A percentile compares a stretch with the other conserved stretches of the same genome.
Evolutionary conservation across 805 yeast species (phyloP).

Genomic region (Sugiyamaella boreocaroliniensis): DNA sequence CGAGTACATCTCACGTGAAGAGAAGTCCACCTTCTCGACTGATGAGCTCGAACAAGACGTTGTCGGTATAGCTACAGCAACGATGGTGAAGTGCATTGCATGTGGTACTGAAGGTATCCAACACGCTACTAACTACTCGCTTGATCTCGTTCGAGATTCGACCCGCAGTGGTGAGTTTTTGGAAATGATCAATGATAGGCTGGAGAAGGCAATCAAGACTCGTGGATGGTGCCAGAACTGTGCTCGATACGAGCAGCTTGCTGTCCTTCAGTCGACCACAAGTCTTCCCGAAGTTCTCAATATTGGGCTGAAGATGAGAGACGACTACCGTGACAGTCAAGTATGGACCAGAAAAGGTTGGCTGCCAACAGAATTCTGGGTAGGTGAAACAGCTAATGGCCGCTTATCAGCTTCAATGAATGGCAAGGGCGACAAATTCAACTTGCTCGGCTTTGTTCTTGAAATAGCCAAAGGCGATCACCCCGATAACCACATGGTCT

Average conservation of each 20-base stretch:
- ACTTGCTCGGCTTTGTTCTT: slow-evolving; percentile 31
- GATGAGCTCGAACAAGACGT: slow-evolving; percentile 4
- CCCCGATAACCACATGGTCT: slow-evolving; percentile 31
- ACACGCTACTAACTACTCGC: slow-evolving; percentile 15
- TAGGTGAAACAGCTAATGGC: background rate
- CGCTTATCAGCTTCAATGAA: slow-evolving; percentile 1
- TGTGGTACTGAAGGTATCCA: slow-evolving; percentile 22
- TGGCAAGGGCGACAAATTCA: slow-evolving; percentile 20
- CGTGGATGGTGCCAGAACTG: slow-evolving; percentile 51
- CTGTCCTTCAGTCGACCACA: slow-evolving; percentile 34
- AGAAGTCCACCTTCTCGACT: slow-evolving; percentile 20
- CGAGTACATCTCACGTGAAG: slow-evolving; percentile 47
- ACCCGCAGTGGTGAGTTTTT: slow-evolving; percentile 14
- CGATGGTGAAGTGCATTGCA: slow-evolving; percentile 18
- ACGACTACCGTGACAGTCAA: slow-evolving; percentile 2
- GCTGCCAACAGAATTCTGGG: slow-evolving; percentile 14
- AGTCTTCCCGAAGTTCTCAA: slow-evolving; percentile 16
- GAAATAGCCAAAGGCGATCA: slow-evolving; percentile 26
- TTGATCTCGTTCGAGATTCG: slow-evolving; percentile 20
- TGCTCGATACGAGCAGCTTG: slow-evolving; percentile 46
- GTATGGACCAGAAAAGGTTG: slow-evolving; percentile 12
- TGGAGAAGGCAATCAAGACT: slow-evolving; percentile 32
- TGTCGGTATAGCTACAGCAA: slow-evolving; percentile 17
- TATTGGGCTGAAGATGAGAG: slow-evolving; percentile 7
- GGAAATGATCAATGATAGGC: slow-evolving; percentile 18